These are phyloP conservation scores for Pseudodiploospora longispora DNA, from an alignment of 2,329 filamentous ascomycete genomes.

Conservation along the genomic window DNA sequence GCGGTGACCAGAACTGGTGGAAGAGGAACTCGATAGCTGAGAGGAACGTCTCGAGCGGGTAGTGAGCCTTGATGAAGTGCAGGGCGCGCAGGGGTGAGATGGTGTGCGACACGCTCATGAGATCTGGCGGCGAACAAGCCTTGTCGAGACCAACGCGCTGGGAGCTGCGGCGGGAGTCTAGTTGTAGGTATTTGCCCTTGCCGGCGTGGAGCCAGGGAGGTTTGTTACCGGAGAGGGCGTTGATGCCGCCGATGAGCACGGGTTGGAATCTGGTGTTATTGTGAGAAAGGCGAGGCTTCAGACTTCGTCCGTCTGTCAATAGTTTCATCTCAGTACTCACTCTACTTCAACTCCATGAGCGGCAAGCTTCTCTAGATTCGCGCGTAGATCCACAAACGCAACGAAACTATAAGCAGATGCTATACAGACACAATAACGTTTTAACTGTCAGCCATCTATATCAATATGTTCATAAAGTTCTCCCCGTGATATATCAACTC, in stretches of 20 bases:
- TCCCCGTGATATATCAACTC: no score
- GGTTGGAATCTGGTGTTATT: constrained; percentile 51
- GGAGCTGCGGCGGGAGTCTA: constrained; percentile 33
- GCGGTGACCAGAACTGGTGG: constrained; percentile 53
- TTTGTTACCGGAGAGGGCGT: constrained; percentile 56
- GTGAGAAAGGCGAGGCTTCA: not conserved
- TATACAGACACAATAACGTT: constrained; percentile 21
- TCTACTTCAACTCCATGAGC: constrained; percentile 56
- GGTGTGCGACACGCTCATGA: constrained; percentile 36
- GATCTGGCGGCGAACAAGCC: constrained; percentile 31
- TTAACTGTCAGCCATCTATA: not conserved
- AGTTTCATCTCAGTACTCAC: constrained; percentile 34
- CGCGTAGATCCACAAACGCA: constrained; percentile 48
- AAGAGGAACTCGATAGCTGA: constrained; percentile 48
- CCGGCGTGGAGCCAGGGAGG: constrained; percentile 65
- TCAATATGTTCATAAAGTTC: not conserved
- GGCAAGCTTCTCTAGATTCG: constrained; percentile 45
- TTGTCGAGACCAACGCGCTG: constrained; percentile 28
- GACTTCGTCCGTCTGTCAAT: no score
- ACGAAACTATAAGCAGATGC: constrained; percentile 58
- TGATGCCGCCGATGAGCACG: constrained; percentile 63
- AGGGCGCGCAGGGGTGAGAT: constrained; percentile 56
- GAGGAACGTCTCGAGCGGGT: constrained; percentile 41
- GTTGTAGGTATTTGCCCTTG: constrained; percentile 51
- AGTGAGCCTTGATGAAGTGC: constrained; percentile 55